Percentiles rank a stretch among this genome's conserved stretches.
phyloP scores from a whole-genome alignment of 2,329 filamentous ascomycete genomes.

The Zasmidium angulare region DNA sequence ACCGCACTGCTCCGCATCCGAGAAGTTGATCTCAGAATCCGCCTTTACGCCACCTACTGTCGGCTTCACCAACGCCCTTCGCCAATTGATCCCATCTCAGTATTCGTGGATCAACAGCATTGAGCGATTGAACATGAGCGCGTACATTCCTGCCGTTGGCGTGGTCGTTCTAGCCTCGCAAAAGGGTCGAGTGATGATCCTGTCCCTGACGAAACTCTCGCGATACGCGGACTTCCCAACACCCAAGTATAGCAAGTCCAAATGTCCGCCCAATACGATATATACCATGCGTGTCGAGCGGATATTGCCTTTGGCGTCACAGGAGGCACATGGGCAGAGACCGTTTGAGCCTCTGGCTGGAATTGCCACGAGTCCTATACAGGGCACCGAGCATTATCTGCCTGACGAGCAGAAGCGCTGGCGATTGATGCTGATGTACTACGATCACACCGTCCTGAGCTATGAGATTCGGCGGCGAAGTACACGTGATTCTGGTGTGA shows the following conservation, averaged over 20 bases:
- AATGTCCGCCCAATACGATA: constrained; percentile 20
- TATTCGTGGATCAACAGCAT: constrained; percentile 32
- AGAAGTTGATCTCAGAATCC: constrained; percentile 5
- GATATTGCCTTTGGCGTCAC: constrained; percentile 55
- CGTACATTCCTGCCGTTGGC: constrained; percentile 68
- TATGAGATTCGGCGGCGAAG: constrained; percentile 59
- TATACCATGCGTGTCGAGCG: constrained; percentile 56
- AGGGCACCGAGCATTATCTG: constrained; percentile 42
- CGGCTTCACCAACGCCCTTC: constrained; percentile 39
- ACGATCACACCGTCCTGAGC: constrained; percentile 66
- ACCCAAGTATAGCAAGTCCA: neutral
- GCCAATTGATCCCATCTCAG: constrained; percentile 31
- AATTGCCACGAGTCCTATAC: constrained; percentile 66
- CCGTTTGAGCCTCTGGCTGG: constrained; percentile 61
- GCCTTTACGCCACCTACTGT: constrained; percentile 32
- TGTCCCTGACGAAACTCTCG: constrained; percentile 55
- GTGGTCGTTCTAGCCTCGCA: constrained; percentile 66
- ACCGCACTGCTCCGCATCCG: constrained; percentile 3
- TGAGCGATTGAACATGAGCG: constrained; percentile 62
- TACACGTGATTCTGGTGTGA: constrained; percentile 17
- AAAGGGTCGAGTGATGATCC: constrained; percentile 64
- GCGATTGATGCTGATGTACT: constrained; percentile 70
- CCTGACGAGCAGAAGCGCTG: constrained; percentile 51
- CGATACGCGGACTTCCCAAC: constrained; percentile 1
- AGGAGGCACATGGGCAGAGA: constrained; percentile 49